A percentile compares a stretch with the other conserved stretches of the same genome.
These are phyloP conservation scores for Hypocrella siamensis DNA, from an alignment of 2,329 filamentous ascomycete species.

Conservation along the genomic window DNA sequence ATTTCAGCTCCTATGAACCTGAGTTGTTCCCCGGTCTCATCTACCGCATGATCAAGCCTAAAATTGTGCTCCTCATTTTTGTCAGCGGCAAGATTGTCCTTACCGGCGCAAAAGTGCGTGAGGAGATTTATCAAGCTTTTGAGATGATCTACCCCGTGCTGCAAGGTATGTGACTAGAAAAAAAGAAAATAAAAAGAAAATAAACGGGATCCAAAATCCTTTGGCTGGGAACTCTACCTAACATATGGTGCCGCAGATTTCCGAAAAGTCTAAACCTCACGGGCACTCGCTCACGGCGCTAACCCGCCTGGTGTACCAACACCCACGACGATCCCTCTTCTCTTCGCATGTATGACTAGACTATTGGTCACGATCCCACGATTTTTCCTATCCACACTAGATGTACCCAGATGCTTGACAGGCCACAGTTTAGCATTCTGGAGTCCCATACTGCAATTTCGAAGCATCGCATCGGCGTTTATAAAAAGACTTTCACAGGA, in stretches of 20 bases:
- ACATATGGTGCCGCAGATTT: slow-evolving; percentile 34
- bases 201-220: too few relatives aligned
- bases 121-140: slow-evolving; percentile 95
- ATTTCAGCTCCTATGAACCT: slow-evolving; percentile 98
- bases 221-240: too few relatives aligned
- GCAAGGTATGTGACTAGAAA: slow-evolving; percentile 42
- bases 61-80: slow-evolving; percentile 96
- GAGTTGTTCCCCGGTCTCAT: slow-evolving; percentile 98
- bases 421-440: slow-evolving; percentile 9
- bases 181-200: too few relatives aligned
- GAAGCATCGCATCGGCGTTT: slow-evolving; percentile 46
- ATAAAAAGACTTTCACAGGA: slow-evolving; percentile 15
- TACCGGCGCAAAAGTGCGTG: slow-evolving; percentile 91
- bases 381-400: slow-evolving; percentile 16
- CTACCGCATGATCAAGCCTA: slow-evolving; percentile 99
- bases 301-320: slow-evolving; percentile 6
- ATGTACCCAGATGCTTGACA: slow-evolving; percentile 6
- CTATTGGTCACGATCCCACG: slow-evolving; percentile 30
- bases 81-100: slow-evolving; percentile 97
- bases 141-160: slow-evolving; percentile 96
- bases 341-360: slow-evolving; percentile 23
- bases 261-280: slow-evolving; percentile 34
- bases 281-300: slow-evolving; percentile 3
- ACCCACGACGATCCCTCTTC: slow-evolving; percentile 9
- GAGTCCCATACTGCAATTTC: slow-evolving; percentile 21